These are phyloP conservation scores for Leccinum fibrillosum DNA, from an alignment of 768 basidiomycete species.

Conservation along the genomic window DNA sequence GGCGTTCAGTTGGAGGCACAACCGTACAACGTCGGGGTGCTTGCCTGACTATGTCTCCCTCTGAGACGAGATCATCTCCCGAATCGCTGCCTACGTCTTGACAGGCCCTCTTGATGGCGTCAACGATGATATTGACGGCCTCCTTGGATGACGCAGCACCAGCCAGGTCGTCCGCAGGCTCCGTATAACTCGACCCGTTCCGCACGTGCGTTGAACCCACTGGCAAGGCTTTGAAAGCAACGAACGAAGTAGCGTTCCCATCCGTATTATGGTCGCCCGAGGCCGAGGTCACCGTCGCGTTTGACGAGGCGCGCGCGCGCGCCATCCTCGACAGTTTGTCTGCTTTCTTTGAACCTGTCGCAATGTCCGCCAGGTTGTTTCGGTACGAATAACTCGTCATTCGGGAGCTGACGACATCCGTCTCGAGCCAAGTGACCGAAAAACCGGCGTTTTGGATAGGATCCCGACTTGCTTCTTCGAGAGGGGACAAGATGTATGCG, in stretches of 20 bases:
- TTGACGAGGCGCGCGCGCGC: background rate
- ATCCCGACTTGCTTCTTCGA: slow-evolving; percentile 91
- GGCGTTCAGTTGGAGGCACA: background rate
- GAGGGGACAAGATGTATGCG: slow-evolving; percentile 91
- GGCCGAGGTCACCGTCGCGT: slow-evolving; percentile 34
- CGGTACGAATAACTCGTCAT: slow-evolving; percentile 83
- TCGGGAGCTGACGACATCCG: slow-evolving; percentile 65
- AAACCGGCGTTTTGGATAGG: slow-evolving; percentile 88
- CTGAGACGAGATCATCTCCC: slow-evolving; percentile 48
- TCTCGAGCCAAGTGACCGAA: slow-evolving; percentile 71
- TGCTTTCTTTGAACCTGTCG: slow-evolving; percentile 1
- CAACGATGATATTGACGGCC: slow-evolving; percentile 72
- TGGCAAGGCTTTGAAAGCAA: slow-evolving; percentile 78
- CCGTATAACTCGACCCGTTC: slow-evolving; percentile 44
- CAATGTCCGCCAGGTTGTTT: slow-evolving; percentile 49
- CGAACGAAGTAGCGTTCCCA: slow-evolving; percentile 46
- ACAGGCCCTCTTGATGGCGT: slow-evolving; percentile 66
- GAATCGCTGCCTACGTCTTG: slow-evolving; percentile 49
- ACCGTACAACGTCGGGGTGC: slow-evolving; percentile 10
- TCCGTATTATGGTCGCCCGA: slow-evolving; percentile 31
- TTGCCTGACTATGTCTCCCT: slow-evolving; percentile 80
- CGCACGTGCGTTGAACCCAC: slow-evolving; percentile 57
- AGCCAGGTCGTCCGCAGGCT: slow-evolving; percentile 58
- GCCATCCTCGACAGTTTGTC: slow-evolving; percentile 31
- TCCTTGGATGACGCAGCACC: slow-evolving; percentile 70